Evolutionary conservation across 495 filamentous ascomycete genomes (phyloP).

Genomic region (Hyaloscypha variabilis): DNA sequence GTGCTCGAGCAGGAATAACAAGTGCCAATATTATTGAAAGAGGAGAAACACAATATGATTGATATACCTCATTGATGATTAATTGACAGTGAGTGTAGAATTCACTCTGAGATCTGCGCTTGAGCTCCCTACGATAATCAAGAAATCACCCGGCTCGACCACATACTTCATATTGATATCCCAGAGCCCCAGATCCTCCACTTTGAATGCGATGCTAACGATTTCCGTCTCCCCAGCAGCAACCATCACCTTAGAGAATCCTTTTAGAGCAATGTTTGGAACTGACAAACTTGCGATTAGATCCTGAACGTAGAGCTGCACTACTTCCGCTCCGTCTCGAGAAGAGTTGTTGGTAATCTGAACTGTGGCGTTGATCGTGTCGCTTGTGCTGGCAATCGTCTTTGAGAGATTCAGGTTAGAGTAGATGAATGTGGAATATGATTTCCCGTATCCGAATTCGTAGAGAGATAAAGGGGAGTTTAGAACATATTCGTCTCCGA

Average conservation of each 20-base stretch:
- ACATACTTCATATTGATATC: conserved; percentile 64
- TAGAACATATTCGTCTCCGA: too few relatives aligned
- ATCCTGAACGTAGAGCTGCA: conserved; percentile 68
- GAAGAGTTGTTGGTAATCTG: too few relatives aligned
- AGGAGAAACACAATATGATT: neutral
- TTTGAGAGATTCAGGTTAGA: too few relatives aligned
- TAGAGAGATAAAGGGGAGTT: too few relatives aligned
- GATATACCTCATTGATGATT: conserved; percentile 1
- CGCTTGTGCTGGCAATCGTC: too few relatives aligned
- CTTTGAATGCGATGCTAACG: conserved; percentile 54
- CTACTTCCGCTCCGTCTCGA: too few relatives aligned
- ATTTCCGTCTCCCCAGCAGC: conserved; percentile 59
- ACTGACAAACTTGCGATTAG: conserved; percentile 61
- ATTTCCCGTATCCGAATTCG: too few relatives aligned
- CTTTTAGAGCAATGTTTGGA: conserved; percentile 66
- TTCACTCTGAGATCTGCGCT: conserved; percentile 58
- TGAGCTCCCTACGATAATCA: conserved; percentile 56
- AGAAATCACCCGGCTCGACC: conserved; percentile 67
- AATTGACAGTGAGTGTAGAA: conserved; percentile 52
- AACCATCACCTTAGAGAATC: conserved; percentile 68
- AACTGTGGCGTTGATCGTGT: too few relatives aligned
- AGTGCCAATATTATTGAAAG: too few relatives aligned
- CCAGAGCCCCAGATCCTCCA: conserved; percentile 59
- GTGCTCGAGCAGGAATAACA: too few relatives aligned
- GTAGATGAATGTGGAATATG: too few relatives aligned